Conservation (phyloP, 148 eudicot species). For the Chenopodium album region DNA sequence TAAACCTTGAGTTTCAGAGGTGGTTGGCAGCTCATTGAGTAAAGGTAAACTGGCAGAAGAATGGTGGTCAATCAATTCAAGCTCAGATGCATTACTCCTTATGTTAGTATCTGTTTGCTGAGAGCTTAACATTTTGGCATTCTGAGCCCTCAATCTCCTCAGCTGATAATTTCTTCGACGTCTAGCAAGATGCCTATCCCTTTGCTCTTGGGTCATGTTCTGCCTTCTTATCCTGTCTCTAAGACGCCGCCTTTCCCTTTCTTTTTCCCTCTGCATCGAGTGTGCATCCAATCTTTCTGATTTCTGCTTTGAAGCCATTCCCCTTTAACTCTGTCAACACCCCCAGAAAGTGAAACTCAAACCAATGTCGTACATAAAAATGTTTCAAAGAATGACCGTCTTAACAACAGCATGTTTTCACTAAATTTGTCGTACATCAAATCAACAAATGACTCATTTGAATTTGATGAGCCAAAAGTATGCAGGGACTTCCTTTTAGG, state of each 20-base stretch:
- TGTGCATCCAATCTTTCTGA: constrained; percentile 24
- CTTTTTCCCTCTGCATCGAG: constrained; percentile 42
- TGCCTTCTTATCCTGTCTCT: constrained; percentile 57
- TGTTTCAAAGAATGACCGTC: not conserved
- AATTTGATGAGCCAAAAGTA: not conserved
- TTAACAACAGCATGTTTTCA: not conserved
- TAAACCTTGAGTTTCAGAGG: constrained; percentile 24
- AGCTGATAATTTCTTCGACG: constrained; percentile 66
- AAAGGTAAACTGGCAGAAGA: not conserved
- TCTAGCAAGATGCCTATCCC: constrained; percentile 56
- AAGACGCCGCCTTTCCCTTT: constrained; percentile 52
- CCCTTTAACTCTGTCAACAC: not conserved
- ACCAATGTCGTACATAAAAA: not conserved
- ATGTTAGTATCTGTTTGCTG: not conserved
- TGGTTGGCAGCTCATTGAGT: not conserved
- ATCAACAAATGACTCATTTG: not conserved
- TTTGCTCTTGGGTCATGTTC: constrained; percentile 58
- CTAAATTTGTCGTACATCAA: not conserved
- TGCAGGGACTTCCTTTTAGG: too few species aligned
- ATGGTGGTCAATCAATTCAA: not conserved
- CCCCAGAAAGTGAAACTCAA: not conserved
- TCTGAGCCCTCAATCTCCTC: constrained; percentile 45
- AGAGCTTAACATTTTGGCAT: constrained; percentile 24
- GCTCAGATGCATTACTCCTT: not conserved
- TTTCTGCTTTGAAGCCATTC: constrained; percentile 22